Percentiles rank a stretch among this genome's conserved stretches.
Evolutionary conservation across 2,329 filamentous ascomycete species (phyloP).

Genomic region (Verticillium klebahnii): DNA sequence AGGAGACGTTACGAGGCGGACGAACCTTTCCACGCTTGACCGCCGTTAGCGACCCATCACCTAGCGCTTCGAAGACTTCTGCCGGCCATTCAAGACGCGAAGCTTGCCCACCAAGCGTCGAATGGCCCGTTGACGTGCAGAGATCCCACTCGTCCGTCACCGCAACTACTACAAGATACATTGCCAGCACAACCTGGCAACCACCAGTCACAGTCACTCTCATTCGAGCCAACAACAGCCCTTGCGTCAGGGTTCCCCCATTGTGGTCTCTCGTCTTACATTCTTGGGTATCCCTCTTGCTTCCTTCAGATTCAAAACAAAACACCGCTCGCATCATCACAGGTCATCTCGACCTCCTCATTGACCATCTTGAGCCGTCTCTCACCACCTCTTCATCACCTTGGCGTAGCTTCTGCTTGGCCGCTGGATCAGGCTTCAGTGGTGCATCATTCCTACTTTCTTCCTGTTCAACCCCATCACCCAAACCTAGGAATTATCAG

Average conservation of each 20-base stretch:
- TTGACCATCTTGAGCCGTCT: neutral
- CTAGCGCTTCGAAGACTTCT: neutral
- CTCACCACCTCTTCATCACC: neutral
- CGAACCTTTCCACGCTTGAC: neutral
- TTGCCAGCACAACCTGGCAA: neutral
- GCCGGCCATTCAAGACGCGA: conserved; percentile 2
- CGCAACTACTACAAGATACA: neutral
- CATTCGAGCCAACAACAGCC: neutral
- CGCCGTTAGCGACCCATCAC: neutral
- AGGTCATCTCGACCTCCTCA: neutral
- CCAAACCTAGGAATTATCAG: neutral
- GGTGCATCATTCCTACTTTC: neutral
- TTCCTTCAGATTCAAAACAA: neutral
- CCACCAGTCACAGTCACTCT: neutral
- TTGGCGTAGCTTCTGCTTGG: neutral
- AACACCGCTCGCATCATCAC: neutral
- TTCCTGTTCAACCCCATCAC: neutral
- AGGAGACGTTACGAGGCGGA: neutral
- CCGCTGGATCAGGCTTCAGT: neutral
- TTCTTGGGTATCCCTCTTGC: neutral
- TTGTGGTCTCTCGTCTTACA: neutral
- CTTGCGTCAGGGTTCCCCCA: neutral
- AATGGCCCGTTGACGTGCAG: conserved; percentile 2
- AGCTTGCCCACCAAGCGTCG: neutral
- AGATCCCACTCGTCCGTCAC: conserved; percentile 1